Conservation (phyloP, 176 grass and related monocot species). For the Miscanthus lutarioriparius region DNA sequence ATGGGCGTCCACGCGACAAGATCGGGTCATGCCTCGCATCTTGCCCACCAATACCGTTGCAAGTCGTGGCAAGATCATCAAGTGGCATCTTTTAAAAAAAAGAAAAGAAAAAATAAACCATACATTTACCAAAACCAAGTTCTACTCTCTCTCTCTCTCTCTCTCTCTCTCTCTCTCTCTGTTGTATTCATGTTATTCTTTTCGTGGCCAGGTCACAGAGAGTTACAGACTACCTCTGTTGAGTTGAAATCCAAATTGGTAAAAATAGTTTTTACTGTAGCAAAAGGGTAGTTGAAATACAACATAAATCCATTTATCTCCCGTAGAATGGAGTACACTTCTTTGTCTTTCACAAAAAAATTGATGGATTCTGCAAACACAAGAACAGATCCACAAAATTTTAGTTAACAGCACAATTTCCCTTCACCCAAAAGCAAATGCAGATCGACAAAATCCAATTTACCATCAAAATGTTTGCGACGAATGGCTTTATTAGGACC, state of each 20-base stretch:
- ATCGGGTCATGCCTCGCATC: slow-evolving; percentile 49
- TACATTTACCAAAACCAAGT: too few relatives aligned
- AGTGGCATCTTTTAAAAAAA: background rate
- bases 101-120: too few relatives aligned
- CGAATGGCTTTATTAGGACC: too few relatives aligned
- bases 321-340: background rate
- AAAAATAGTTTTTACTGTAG: background rate
- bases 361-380: background rate
- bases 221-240: background rate
- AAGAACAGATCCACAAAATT: background rate
- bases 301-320: background rate
- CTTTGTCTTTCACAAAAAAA: background rate
- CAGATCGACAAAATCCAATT: background rate
- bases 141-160: too few relatives aligned
- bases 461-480: background rate
- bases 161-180: too few relatives aligned
- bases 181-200: background rate
- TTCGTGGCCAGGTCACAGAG: background rate
- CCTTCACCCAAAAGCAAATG: too few relatives aligned
- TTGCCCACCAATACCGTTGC: slow-evolving; percentile 7
- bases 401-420: background rate
- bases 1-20: slow-evolving; percentile 30
- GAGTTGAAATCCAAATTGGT: background rate
- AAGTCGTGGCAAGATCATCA: slow-evolving; percentile 35
- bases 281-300: background rate